These are phyloP conservation scores for Harringtonia aguacate DNA, from an alignment of 2,329 filamentous ascomycete genomes.

Conservation along the genomic window DNA sequence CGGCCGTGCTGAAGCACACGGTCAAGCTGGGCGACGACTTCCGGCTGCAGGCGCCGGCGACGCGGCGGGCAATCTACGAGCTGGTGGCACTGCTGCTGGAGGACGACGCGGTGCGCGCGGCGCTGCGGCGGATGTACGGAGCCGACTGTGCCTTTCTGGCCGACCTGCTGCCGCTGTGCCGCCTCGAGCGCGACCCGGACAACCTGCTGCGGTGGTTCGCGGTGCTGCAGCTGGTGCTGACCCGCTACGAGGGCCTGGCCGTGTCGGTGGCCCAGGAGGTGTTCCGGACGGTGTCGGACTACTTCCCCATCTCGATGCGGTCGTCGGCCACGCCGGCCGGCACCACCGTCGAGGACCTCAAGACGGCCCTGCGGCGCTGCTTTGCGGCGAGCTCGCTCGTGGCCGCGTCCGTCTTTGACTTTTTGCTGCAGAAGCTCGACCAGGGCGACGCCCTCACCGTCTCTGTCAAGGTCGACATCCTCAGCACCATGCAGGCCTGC, in stretches of 20 bases:
- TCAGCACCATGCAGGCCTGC: slow-evolving; percentile 44
- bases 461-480: slow-evolving; percentile 47
- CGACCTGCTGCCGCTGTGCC: slow-evolving; percentile 39
- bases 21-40: slow-evolving; percentile 46
- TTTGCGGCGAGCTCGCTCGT: slow-evolving; percentile 40
- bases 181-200: slow-evolving; percentile 44
- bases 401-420: slow-evolving; percentile 36
- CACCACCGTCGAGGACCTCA: slow-evolving; percentile 46
- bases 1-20: slow-evolving; percentile 37
- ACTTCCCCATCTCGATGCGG: slow-evolving; percentile 49
- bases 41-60: slow-evolving; percentile 38
- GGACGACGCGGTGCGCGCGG: slow-evolving; percentile 15
- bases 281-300: slow-evolving; percentile 46
- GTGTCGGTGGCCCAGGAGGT: slow-evolving; percentile 35
- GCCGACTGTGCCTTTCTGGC: slow-evolving; percentile 33
- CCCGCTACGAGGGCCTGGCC: slow-evolving; percentile 29
- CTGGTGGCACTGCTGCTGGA: slow-evolving; percentile 33
- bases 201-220: slow-evolving; percentile 48
- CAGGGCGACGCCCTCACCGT: slow-evolving; percentile 48
- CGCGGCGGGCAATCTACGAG: slow-evolving; percentile 40
- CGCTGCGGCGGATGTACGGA: slow-evolving; percentile 33
- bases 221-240: slow-evolving; percentile 33
- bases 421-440: slow-evolving; percentile 45
- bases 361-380: slow-evolving; percentile 39
- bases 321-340: slow-evolving; percentile 35